Conservation (phyloP, 306 rosid species). For the Biancaea sappan region DNA sequence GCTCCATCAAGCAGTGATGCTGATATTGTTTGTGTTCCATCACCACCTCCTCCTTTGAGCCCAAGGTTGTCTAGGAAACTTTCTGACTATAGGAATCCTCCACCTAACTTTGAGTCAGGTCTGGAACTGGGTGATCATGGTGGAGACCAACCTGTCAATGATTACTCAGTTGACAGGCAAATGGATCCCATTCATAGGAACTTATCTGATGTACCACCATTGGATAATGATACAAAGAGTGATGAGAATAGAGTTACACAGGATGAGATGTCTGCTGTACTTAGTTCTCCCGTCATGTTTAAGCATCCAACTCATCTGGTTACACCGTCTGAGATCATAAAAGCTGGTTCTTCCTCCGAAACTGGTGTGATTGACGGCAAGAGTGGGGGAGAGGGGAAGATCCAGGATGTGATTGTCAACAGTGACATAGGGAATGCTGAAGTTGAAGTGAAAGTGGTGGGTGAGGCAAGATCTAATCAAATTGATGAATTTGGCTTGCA, state of each 20-base stretch:
- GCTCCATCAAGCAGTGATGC: constrained; percentile 63
- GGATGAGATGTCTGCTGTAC: constrained; percentile 69
- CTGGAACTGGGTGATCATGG: constrained; percentile 51
- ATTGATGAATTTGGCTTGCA: constrained; percentile 58
- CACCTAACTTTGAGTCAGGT: constrained; percentile 54
- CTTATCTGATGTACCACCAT: constrained; percentile 56
- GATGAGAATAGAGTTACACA: constrained; percentile 63
- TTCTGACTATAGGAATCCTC: constrained; percentile 78
- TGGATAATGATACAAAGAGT: constrained; percentile 44
- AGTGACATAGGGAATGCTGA: constrained; percentile 68
- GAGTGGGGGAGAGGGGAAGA: constrained; percentile 66
- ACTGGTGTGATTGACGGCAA: constrained; percentile 60
- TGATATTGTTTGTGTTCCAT: constrained; percentile 62
- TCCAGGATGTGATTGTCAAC: constrained; percentile 69
- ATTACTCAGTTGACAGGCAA: constrained; percentile 76
- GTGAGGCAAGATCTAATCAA: constrained; percentile 70
- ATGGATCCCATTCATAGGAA: constrained; percentile 58
- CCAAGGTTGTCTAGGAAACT: constrained; percentile 80
- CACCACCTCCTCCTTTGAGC: constrained; percentile 84
- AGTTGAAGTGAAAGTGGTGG: constrained; percentile 84
- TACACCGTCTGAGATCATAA: constrained; percentile 84
- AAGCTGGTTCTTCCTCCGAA: constrained; percentile 76
- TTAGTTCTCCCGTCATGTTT: constrained; percentile 58
- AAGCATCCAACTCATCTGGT: constrained; percentile 94
- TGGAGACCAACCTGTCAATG: constrained; percentile 67